A percentile compares a stretch with the other conserved stretches of the same genome.
Evolutionary conservation across 345 rosid species (phyloP).

Genomic region (Lepidium aucheri): DNA sequence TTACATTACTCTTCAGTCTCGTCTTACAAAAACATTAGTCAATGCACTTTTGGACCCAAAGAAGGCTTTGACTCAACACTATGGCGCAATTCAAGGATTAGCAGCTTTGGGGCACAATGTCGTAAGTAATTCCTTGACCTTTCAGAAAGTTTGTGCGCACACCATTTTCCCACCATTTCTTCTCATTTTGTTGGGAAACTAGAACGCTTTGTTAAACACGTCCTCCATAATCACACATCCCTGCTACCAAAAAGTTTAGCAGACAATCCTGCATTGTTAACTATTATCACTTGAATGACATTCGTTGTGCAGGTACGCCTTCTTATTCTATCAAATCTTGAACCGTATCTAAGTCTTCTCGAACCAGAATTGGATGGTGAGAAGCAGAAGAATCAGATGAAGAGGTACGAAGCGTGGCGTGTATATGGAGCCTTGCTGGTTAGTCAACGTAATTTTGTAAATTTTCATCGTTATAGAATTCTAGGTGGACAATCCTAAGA

Average conservation of each 20-base stretch:
- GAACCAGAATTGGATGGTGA: slow-evolving; percentile 87
- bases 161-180: background rate
- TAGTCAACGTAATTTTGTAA: slow-evolving; percentile 19
- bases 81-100: slow-evolving; percentile 95
- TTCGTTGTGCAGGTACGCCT: slow-evolving; percentile 52
- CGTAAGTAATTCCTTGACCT: slow-evolving; percentile 43
- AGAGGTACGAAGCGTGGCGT: slow-evolving; percentile 92
- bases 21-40: slow-evolving; percentile 81
- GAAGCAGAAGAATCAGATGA: slow-evolving; percentile 76
- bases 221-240: background rate
- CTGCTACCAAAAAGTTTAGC: background rate
- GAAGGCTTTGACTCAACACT: slow-evolving; percentile 82
- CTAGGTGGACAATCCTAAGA: background rate
- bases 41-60: slow-evolving; percentile 85
- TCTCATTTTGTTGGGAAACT: background rate
- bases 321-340: slow-evolving; percentile 70
- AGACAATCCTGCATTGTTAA: background rate
- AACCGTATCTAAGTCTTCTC: slow-evolving; percentile 69
- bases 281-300: background rate
- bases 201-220: background rate
- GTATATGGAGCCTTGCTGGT: slow-evolving; percentile 86
- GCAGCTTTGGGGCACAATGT: slow-evolving; percentile 85
- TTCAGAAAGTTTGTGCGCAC: background rate
- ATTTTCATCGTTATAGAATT: background rate
- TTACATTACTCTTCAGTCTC: slow-evolving; percentile 76